Conservation (phyloP, 148 eudicot genomes). For the Rhododendron kiyosumense region DNA sequence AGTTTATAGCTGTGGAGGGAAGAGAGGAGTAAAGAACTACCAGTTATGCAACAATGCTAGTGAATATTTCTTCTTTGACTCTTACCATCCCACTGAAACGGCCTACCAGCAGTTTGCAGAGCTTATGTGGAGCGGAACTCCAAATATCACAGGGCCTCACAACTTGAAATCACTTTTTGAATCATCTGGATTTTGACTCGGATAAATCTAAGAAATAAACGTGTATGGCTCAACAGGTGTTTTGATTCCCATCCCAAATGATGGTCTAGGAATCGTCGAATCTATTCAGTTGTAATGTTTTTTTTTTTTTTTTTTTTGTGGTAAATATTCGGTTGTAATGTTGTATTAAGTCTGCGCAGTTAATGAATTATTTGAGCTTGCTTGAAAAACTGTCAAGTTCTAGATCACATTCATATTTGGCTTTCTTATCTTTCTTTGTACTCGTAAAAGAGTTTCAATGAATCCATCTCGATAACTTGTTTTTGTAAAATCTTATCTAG, state of each 20-base stretch:
- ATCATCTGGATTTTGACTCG: neutral
- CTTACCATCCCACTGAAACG: conserved; percentile 39
- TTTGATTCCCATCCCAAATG: neutral
- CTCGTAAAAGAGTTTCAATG: too few species aligned
- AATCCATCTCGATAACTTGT: too few species aligned
- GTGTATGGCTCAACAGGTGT: neutral
- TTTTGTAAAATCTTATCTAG: too few species aligned
- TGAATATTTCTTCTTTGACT: conserved; percentile 49
- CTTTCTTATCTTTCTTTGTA: too few species aligned
- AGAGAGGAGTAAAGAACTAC: conserved; percentile 25
- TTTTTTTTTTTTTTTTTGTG: too few species aligned
- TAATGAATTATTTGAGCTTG: too few species aligned
- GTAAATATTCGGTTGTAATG: too few species aligned
- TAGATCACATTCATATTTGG: too few species aligned
- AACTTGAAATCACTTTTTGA: conserved; percentile 41
- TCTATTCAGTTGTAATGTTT: too few species aligned
- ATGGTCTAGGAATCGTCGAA: too few species aligned
- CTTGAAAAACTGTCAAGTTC: too few species aligned
- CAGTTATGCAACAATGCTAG: conserved; percentile 33
- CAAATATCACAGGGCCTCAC: conserved; percentile 39
- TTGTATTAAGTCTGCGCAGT: too few species aligned
- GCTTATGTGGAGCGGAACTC: conserved; percentile 44
- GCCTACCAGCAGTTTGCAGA: conserved; percentile 42
- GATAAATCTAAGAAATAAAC: neutral
- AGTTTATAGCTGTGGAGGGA: conserved; percentile 50